Evolutionary conservation across 805 yeast species (phyloP), one percentile per base, ranked within the genome.

Genomic region (Yarrowia keelungensis): DNA sequence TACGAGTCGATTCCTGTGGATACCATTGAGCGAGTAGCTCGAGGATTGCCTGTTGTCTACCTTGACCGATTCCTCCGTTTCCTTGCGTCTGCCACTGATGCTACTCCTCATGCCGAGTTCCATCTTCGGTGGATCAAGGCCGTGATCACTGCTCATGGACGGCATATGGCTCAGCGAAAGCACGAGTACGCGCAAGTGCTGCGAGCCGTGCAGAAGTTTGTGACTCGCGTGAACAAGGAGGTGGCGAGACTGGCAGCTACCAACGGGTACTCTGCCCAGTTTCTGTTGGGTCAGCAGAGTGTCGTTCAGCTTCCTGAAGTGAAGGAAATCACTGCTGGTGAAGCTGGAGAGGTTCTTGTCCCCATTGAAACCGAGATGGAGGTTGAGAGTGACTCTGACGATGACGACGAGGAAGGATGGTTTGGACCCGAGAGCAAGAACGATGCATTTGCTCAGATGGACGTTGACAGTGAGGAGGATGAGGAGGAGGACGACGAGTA

Each of bases 81-180:
- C 71, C 83, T 95, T 73, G 95, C 91, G 1, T 84, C 85, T 50
- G 83, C 85, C 71, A 82, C 87, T 43, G 84, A 84, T 76, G 90
- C 88, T 3, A 86, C 92, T 7, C 92, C 86, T 42, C 98, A 95
- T 78, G 76, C 94, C 32, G 98, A 95, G 79, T 92, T 88, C 80
- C 87, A 88, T 73, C 77, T 95, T 71, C 73, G 89, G 11, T 95
- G 99, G 98, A 83, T 94, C 42, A 86, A 88, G 72, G 80, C 84
- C 15, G 73, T 92, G 5, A 77, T 95, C 16, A 82, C 89, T 1
- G 77, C 83, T 19, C 98, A 94, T 76, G 98, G 99, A 12, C 83
- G 83, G 71, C 89, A 85, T 77, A 89, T 95, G 67, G 83, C 85
- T 49, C 77, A 77, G 12, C 84, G 89, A 74, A 87, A 86, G 74